Evolutionary conservation across 805 yeast genomes (phyloP).

Genomic region (Vanderwaltozyma verrucispora): DNA sequence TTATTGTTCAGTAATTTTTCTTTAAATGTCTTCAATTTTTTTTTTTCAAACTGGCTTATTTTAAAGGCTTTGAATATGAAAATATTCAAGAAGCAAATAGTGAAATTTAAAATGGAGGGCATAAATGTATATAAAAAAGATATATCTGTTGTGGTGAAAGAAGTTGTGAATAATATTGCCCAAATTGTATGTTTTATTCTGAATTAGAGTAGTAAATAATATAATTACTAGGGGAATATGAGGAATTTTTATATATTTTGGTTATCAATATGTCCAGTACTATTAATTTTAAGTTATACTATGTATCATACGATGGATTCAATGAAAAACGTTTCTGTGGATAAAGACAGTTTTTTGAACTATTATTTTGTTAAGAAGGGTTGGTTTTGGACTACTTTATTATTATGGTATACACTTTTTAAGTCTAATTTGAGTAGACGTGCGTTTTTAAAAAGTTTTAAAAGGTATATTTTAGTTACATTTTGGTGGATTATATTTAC

Average conservation of each 20-base stretch:
- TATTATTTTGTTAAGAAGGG: conserved; percentile 74
- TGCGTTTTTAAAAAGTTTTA: conserved; percentile 1
- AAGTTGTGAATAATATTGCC: too few relatives aligned
- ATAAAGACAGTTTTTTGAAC: conserved; percentile 64
- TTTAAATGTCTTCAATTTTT: too few relatives aligned
- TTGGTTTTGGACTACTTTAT: conserved; percentile 79
- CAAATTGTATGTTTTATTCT: too few relatives aligned
- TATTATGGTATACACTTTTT: conserved; percentile 20
- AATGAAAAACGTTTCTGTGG: conserved; percentile 5
- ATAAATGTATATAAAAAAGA: too few relatives aligned
- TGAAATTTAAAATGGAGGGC: too few relatives aligned
- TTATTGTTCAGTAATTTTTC: too few relatives aligned
- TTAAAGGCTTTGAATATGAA: too few relatives aligned
- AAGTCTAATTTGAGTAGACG: not conserved
- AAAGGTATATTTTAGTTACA: conserved; percentile 47
- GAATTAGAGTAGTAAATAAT: too few relatives aligned
- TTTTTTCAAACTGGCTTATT: too few relatives aligned
- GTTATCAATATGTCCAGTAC: not conserved
- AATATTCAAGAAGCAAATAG: too few relatives aligned
- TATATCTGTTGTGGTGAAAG: too few relatives aligned
- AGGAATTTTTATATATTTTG: not conserved
- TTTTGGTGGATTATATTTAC: conserved; percentile 79
- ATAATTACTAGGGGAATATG: too few relatives aligned
- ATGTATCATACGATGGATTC: not conserved
- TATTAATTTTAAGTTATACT: not conserved